Percentiles rank a stretch among this genome's conserved stretches.
Conservation (phyloP, 2,329 filamentous ascomycete species). For the Bertia moriformis region DNA sequence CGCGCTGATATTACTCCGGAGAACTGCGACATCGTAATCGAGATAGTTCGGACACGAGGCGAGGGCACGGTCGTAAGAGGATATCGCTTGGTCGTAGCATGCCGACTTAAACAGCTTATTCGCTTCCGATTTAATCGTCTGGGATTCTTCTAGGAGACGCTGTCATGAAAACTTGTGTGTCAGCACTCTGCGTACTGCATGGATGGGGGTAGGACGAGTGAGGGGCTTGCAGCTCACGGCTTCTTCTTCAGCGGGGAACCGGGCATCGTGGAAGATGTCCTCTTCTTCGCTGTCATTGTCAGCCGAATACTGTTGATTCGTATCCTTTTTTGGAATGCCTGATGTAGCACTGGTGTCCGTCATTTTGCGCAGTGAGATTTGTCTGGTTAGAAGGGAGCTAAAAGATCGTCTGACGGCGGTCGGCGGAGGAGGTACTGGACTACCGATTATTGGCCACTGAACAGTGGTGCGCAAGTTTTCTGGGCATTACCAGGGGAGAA, state of each 20-base stretch:
- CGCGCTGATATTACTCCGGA: conserved; percentile 78
- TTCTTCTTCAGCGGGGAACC: conserved; percentile 40
- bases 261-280: conserved; percentile 5
- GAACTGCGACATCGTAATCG: conserved; percentile 74
- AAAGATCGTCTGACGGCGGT: no score
- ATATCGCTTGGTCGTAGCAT: conserved; percentile 64
- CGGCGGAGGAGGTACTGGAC: no score
- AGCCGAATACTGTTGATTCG: neutral
- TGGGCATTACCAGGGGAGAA: no score
- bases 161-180: conserved; percentile 13
- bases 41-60: conserved; percentile 69
- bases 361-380: no score
- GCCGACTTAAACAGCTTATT: conserved; percentile 65
- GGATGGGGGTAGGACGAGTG: conserved; percentile 1
- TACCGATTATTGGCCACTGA: no score
- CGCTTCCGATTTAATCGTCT: conserved; percentile 58
- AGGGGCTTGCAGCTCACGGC: conserved; percentile 22
- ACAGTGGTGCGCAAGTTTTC: no score
- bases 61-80: conserved; percentile 69
- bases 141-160: conserved; percentile 58
- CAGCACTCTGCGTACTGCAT: no score
- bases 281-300: neutral
- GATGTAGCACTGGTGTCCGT: no score
- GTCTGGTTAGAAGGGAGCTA: no score
- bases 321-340: no score